Evolutionary conservation across 257 asterid species (phyloP), one percentile per base, ranked within the genome.

Genomic region (Forsythia suspensa): DNA sequence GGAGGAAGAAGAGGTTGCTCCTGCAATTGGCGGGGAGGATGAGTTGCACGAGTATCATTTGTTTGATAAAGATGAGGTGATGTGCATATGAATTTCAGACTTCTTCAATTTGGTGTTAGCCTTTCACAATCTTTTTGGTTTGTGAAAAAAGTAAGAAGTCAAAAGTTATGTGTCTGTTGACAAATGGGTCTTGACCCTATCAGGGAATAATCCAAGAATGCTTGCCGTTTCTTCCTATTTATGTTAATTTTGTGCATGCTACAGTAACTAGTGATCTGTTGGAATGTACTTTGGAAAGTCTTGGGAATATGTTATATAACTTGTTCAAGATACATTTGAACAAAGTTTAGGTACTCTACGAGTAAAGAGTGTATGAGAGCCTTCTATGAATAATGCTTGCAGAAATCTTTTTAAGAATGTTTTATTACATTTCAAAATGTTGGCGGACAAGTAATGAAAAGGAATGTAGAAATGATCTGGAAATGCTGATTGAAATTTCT

Each of bases 51-150:
- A 95, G 85, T 95, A 95, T 86, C 97, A 88, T 71, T 84, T 95
- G 79, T 92, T 94, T 71, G 97, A 91, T 66, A 90, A 90, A 82
- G 96, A 94, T 40, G 98, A 95, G 98, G 99, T 95, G 75, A 8
- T 59, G 20, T 41, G 4, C 37, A 3, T 0, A 76, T 43, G 34
- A 15, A n/a, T 59, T 41, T 21, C 4, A 40, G 10, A 74, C 24
- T 3, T 59, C 40, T 75, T 40, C 8, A 9, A 20, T 21, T 2
- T 10, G 37, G 3, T 48, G 41, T 39, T 77, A 72, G 18, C 51
- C 36, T 52, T 41, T 38, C 34, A 38, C 9, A 8, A 2, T 36
- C 10, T 71, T 11, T 16, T 6, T 24, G 59, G 75, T 77, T 40
- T 18, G 39, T 24, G 8, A 11, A 29, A 29, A 61, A 10, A 63